Evolutionary conservation across 176 grass and related monocot genomes (phyloP), one percentile per base, ranked within the genome.

Genomic region (Alloteropsis semialata): DNA sequence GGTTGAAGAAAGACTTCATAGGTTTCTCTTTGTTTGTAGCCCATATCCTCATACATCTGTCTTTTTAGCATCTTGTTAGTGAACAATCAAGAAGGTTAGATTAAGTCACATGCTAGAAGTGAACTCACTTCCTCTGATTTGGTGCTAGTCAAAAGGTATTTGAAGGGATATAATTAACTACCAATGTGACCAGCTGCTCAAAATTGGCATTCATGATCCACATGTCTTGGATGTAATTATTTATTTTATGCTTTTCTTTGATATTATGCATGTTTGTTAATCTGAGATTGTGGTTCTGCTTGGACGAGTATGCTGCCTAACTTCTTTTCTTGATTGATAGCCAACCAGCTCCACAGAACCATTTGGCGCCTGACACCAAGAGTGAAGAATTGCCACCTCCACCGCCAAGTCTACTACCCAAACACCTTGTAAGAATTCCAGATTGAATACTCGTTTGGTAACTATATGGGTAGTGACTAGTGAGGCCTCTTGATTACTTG

Each of bases 381-480:
- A 88, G 33, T 27, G 82, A 88, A 21, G 86, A 88, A 29, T 68
- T 92, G 32, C 82, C 90, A 75, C 82, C 90, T 55, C 77, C 73
- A 11, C 90, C 90, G 33, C 86, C 86, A 41, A 92, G 86, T 85
- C 68, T 88, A 55, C 67, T 81, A 34, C 44, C 80, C 56, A 85
- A 75, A 76, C 69, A 85, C 68, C 46, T 69, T 32, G 90, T 88
- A 74, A 79, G 85, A 84, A 21, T 79, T 81, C 19, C 10, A 12
- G n/a, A 73, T 51, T 6, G 19, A 48, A 33, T 45, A 18, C 50
- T 63, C 5, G 2, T 19, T 42, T 62, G 56, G 17, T 77, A 77
- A 18, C 25, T 29, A 21, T 62, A 46, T 46, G 39, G 38, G 9
- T 62, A 17, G 7, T 18, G 18, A 61, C 5, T 62, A 17, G 7